Evolutionary conservation across 768 basidiomycete species (phyloP).

Genomic region (Stropharia rugosoannulata): DNA sequence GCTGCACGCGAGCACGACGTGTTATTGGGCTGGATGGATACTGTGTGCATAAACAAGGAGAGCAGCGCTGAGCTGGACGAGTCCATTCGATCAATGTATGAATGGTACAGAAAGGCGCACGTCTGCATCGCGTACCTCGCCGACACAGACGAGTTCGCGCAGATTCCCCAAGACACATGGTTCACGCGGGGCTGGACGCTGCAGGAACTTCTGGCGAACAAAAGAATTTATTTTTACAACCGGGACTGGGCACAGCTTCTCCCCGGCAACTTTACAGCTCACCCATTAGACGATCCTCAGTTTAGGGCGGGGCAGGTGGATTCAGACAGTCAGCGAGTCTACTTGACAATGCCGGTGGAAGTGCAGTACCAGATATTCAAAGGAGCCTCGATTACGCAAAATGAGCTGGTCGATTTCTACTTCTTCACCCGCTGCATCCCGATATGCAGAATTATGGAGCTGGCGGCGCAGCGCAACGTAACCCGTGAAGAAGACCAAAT

Average conservation of each 20-base stretch:
- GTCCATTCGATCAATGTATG: slow-evolving; percentile 8
- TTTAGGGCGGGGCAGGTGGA: neutral
- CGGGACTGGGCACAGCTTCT: neutral
- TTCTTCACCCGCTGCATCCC: neutral
- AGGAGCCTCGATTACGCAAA: neutral
- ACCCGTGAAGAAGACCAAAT: neutral
- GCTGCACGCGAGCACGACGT: neutral
- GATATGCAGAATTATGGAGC: neutral
- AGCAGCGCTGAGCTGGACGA: slow-evolving; percentile 9
- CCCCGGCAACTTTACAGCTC: neutral
- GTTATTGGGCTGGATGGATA: slow-evolving; percentile 3
- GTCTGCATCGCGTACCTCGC: slow-evolving; percentile 6
- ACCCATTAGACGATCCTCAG: too few relatives aligned
- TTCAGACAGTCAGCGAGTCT: neutral
- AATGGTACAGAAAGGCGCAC: neutral
- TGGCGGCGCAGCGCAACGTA: neutral
- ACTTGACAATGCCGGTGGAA: too few relatives aligned
- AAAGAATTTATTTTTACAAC: neutral
- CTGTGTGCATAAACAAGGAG: slow-evolving; percentile 4
- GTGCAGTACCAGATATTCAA: neutral
- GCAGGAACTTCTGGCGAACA: slow-evolving; percentile 1
- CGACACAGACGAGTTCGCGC: neutral
- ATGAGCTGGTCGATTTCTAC: neutral
- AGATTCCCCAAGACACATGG: neutral
- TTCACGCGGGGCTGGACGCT: slow-evolving; percentile 4